These are phyloP conservation scores for Phytopythium montanum DNA, from an alignment of 352 stramenopile genomes.

Conservation along the genomic window DNA sequence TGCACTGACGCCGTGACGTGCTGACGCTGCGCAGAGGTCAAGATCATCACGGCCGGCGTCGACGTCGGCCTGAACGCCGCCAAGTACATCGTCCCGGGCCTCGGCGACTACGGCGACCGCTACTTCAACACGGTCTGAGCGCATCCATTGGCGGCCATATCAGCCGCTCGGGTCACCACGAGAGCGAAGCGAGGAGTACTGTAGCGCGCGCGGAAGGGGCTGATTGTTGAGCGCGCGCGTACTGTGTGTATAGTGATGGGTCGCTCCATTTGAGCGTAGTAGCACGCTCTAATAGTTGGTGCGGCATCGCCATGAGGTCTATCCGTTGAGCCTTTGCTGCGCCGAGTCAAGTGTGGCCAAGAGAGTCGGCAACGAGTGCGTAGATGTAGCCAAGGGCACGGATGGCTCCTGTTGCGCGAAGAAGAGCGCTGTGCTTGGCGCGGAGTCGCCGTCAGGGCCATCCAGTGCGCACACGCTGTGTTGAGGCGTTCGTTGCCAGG, in stretches of 20 bases:
- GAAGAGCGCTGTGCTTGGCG: too few species aligned
- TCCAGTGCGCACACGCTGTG: too few species aligned
- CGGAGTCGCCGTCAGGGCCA: too few species aligned
- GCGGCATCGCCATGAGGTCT: too few species aligned
- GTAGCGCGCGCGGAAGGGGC: neutral
- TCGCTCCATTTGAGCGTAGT: neutral
- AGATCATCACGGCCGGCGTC: constrained; percentile 78
- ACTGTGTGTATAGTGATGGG: constrained; percentile 1
- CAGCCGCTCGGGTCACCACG: neutral
- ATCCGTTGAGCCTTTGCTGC: too few species aligned
- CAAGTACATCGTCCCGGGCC: constrained; percentile 95
- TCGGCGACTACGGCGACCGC: constrained; percentile 95
- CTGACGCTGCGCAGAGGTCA: constrained; percentile 36
- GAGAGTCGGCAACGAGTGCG: too few species aligned
- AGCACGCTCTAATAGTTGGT: neutral
- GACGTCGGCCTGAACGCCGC: constrained; percentile 90
- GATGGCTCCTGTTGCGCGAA: too few species aligned
- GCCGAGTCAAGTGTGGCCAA: too few species aligned
- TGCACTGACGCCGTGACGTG: neutral
- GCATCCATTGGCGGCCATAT: neutral
- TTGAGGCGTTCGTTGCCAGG: too few species aligned
- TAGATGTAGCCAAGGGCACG: too few species aligned
- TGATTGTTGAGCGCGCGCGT: neutral
- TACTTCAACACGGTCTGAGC: constrained; percentile 83
- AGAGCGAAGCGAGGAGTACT: neutral